Evolutionary conservation across 1,284 basidiomycete genomes (phyloP).

Genomic region (Macrocybe sp.): DNA sequence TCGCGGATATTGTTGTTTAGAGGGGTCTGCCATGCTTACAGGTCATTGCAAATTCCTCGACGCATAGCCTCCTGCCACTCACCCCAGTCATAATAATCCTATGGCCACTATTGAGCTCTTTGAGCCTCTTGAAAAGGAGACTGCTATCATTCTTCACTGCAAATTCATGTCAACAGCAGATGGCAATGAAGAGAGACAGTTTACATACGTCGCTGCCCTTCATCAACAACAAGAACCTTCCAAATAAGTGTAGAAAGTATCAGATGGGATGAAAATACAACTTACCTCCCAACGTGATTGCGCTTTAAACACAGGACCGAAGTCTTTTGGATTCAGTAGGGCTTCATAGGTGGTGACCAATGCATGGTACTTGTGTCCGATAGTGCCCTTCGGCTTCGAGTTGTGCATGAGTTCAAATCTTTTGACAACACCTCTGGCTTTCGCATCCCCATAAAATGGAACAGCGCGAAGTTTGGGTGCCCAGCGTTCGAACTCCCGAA

Average conservation of each 20-base stretch:
- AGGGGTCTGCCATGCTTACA: constrained; percentile 59
- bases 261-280: constrained; percentile 1
- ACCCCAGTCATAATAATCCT: constrained; percentile 91
- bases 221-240: constrained; percentile 78
- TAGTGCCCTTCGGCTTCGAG: constrained; percentile 31
- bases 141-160: constrained; percentile 79
- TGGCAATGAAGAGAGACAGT: background rate
- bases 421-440: constrained; percentile 77
- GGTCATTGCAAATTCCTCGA: constrained; percentile 4
- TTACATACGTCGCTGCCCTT: constrained; percentile 82
- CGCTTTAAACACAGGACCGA: constrained; percentile 67
- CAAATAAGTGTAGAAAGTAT: background rate
- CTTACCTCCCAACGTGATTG: constrained; percentile 84
- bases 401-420: constrained; percentile 78
- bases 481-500: constrained; percentile 90
- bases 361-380: constrained; percentile 73
- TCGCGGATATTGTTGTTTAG: constrained; percentile 97
- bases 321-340: constrained; percentile 62
- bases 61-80: constrained; percentile 13
- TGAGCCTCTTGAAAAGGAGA: constrained; percentile 80
- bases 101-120: constrained; percentile 75
- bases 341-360: constrained; percentile 90
- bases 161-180: constrained; percentile 5
- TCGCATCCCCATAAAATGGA: constrained; percentile 77
- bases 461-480: constrained; percentile 78